phyloP scores from a whole-genome alignment of 2,329 filamentous ascomycete species.

The Fusarium illudens region DNA sequence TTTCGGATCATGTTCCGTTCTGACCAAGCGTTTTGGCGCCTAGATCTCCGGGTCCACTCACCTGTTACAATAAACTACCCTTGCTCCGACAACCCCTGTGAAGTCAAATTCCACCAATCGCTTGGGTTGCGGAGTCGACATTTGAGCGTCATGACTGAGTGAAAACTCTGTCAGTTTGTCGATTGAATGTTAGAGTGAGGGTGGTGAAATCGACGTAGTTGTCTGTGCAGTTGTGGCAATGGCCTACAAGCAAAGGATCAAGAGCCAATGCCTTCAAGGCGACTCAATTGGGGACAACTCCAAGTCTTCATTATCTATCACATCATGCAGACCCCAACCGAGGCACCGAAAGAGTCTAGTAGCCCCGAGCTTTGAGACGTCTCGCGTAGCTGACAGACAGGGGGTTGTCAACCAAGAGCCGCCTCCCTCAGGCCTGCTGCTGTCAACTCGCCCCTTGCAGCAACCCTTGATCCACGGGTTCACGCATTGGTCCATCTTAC shows the following conservation, averaged over 20 bases:
- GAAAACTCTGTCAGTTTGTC: background rate
- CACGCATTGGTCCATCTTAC: constrained; percentile 3
- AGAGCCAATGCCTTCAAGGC: background rate
- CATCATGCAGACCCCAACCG: background rate
- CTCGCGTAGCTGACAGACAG: constrained; percentile 26
- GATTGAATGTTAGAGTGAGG: background rate
- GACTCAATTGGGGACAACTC: background rate
- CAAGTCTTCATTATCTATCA: too few species aligned
- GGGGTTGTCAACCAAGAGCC: constrained; percentile 19
- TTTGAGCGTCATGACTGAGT: background rate
- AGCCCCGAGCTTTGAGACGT: constrained; percentile 34
- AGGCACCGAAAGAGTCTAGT: constrained; percentile 20
- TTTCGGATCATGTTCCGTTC: background rate
- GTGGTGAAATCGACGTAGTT: background rate
- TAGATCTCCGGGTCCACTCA: constrained; percentile 30
- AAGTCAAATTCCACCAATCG: constrained; percentile 39
- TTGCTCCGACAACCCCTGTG: constrained; percentile 22
- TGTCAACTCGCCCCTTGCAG: constrained; percentile 1
- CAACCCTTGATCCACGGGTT: background rate
- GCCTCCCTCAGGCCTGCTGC: too few species aligned
- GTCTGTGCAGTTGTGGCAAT: background rate
- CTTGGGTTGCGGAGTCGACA: background rate
- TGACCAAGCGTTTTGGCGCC: constrained; percentile 3
- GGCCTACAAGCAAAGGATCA: background rate
- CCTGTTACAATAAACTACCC: constrained; percentile 34